A percentile compares a stretch with the other conserved stretches of the same genome.
Evolutionary conservation across 169 alveolate genomes (phyloP).

Genomic region (Plasmodium blacklocki): DNA sequence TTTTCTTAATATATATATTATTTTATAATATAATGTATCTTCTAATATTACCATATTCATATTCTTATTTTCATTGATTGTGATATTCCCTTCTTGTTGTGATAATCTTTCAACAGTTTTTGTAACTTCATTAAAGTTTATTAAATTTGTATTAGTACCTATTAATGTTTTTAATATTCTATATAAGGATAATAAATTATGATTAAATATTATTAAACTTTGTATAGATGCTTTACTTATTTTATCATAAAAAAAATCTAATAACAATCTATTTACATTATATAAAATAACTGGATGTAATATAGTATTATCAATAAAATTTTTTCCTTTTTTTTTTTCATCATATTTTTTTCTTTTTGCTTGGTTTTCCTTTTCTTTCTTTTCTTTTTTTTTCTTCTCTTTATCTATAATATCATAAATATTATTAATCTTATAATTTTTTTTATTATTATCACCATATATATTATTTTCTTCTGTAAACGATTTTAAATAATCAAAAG

Average conservation of each 20-base stretch:
- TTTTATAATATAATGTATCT: conserved; percentile 35
- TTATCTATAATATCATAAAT: background rate
- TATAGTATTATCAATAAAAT: background rate
- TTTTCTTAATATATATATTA: conserved; percentile 16
- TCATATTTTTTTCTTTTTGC: background rate
- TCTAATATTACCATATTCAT: conserved; percentile 4
- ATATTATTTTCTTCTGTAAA: background rate
- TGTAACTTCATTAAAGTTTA: conserved; percentile 19
- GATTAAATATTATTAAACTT: conserved; percentile 30
- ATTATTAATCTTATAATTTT: background rate
- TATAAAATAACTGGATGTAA: conserved; percentile 41
- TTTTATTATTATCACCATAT: background rate
- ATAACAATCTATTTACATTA: conserved; percentile 21
- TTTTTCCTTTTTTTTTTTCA: background rate
- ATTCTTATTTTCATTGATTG: background rate
- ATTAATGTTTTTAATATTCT: conserved; percentile 47
- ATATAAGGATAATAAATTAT: conserved; percentile 44
- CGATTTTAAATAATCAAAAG: conserved; percentile 35
- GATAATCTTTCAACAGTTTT: conserved; percentile 9
- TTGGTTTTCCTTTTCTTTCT: background rate
- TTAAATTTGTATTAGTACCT: conserved; percentile 32
- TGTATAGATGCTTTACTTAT: conserved; percentile 18
- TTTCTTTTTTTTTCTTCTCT: background rate
- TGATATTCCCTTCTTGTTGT: background rate
- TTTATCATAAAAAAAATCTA: conserved; percentile 39